Evolutionary conservation across 106 monocot species (phyloP).

Genomic region (Allium sativum): DNA sequence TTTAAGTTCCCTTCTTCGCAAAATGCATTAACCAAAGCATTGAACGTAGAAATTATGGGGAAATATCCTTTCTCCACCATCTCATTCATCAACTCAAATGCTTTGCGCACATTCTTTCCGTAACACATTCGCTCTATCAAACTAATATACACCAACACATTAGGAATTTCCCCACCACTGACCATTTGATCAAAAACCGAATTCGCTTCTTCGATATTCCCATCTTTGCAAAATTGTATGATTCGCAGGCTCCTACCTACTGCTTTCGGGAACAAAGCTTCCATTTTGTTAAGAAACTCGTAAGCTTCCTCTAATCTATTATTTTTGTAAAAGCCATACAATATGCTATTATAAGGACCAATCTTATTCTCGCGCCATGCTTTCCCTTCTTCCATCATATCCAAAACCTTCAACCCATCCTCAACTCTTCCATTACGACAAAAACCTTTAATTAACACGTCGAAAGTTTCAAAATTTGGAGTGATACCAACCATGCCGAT

Average conservation of each 20-base stretch:
- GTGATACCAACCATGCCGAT: constrained; percentile 34
- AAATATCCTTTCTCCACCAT: constrained; percentile 41
- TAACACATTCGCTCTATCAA: constrained; percentile 28
- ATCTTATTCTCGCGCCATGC: constrained; percentile 19
- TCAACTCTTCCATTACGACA: constrained; percentile 41
- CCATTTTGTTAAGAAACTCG: constrained; percentile 41
- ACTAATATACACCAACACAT: constrained; percentile 28
- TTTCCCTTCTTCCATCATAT: constrained; percentile 45
- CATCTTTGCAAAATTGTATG: constrained; percentile 23
- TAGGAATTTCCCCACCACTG: constrained; percentile 31
- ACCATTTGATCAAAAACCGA: constrained; percentile 48
- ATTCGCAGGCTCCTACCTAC: constrained; percentile 36
- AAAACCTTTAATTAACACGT: constrained; percentile 50
- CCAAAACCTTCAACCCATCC: constrained; percentile 44
- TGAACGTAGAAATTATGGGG: constrained; percentile 37
- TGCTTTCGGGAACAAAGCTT: constrained; percentile 38
- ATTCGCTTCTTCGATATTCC: constrained; percentile 30
- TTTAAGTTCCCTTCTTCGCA: constrained; percentile 31
- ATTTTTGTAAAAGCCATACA: constrained; percentile 57
- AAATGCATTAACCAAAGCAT: constrained; percentile 39
- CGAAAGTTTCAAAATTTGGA: constrained; percentile 47
- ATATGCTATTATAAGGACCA: constrained; percentile 58
- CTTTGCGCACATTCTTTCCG: constrained; percentile 16
- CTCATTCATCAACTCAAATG: constrained; percentile 56
- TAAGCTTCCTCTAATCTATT: constrained; percentile 40